Conservation (phyloP, 768 basidiomycete genomes). For the Lentinula sp. region DNA sequence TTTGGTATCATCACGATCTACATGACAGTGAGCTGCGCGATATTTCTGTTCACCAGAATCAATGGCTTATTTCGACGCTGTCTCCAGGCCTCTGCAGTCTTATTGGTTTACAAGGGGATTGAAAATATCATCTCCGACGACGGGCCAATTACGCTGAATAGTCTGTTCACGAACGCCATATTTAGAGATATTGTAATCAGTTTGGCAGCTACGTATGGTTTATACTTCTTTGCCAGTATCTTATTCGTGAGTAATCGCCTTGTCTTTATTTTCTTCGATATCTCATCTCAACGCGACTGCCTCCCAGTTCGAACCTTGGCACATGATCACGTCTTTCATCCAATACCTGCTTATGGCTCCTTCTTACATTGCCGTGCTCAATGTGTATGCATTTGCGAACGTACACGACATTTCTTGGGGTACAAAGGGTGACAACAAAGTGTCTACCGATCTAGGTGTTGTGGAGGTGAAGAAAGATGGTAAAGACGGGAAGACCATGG, state of each 20-base stretch:
- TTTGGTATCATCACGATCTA: constrained; percentile 93
- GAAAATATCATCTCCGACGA: constrained; percentile 44
- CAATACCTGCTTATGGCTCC: constrained; percentile 91
- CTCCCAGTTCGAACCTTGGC: constrained; percentile 88
- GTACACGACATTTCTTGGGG: constrained; percentile 95
- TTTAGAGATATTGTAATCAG: constrained; percentile 62
- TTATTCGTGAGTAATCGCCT: constrained; percentile 64
- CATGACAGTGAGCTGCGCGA: constrained; percentile 66
- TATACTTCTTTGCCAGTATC: constrained; percentile 80
- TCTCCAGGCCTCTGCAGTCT: constrained; percentile 63
- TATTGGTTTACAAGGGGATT: constrained; percentile 80
- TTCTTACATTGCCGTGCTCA: constrained; percentile 89
- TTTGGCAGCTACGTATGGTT: constrained; percentile 78
- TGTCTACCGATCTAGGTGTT: constrained; percentile 78
- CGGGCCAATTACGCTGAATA: constrained; percentile 41
- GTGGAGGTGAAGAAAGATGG: constrained; percentile 40
- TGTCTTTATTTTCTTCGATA: background rate
- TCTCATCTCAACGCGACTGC: constrained; percentile 6
- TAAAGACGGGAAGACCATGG: constrained; percentile 60
- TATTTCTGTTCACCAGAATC: background rate
- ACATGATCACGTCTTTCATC: constrained; percentile 95
- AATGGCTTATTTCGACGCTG: constrained; percentile 4
- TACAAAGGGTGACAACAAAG: constrained; percentile 91
- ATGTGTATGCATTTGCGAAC: constrained; percentile 90
- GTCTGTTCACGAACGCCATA: constrained; percentile 71